phyloP scores from a whole-genome alignment of 164 flowering plant genomes.

The Vitis rupestris region DNA sequence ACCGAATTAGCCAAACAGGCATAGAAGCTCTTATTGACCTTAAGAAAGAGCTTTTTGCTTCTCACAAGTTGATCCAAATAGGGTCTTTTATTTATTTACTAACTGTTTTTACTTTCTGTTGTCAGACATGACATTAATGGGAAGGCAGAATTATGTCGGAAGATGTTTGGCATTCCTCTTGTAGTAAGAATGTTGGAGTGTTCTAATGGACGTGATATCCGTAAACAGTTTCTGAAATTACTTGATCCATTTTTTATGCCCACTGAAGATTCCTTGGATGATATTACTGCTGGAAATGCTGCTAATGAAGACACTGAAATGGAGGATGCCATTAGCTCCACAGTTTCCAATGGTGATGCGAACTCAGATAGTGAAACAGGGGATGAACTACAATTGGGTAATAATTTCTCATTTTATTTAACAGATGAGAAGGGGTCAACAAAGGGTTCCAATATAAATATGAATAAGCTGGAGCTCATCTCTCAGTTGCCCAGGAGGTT shows the following conservation, averaged over 20 bases:
- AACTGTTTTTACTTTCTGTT: not conserved
- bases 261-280: constrained; percentile 21
- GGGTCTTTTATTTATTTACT: too few species aligned
- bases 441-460: constrained; percentile 32
- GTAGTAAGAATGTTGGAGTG: constrained; percentile 34
- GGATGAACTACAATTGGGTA: constrained; percentile 17
- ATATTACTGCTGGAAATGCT: constrained; percentile 13
- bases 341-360: constrained; percentile 11
- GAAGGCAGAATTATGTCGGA: constrained; percentile 27
- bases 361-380: constrained; percentile 20
- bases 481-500: constrained; percentile 24
- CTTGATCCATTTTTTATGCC: constrained; percentile 42
- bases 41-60: too few species aligned
- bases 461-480: constrained; percentile 34
- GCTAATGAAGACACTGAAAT: constrained; percentile 25
- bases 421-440: constrained; percentile 36
- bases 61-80: too few species aligned
- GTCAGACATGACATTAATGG: constrained; percentile 19
- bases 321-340: constrained; percentile 14
- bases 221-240: constrained; percentile 40
- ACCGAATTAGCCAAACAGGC: too few species aligned
- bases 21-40: too few species aligned
- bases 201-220: constrained; percentile 45
- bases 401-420: constrained; percentile 44
- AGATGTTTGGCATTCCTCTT: constrained; percentile 63